A percentile compares a stretch with the other conserved stretches of the same genome.
phyloP scores from a whole-genome alignment of 371 early-diverging fungal species.

The Syncephalis plumigaleata region DNA sequence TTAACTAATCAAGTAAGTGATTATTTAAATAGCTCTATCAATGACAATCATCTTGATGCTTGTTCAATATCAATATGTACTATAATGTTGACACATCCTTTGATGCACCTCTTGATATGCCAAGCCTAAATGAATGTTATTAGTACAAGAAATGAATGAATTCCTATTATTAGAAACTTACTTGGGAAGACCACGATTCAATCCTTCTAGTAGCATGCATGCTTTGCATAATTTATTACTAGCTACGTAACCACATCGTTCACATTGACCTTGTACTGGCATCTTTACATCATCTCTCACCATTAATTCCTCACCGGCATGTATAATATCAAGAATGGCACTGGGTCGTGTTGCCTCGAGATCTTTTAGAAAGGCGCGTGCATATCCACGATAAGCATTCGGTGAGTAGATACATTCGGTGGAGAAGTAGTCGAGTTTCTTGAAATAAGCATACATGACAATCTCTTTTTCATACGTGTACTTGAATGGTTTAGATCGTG shows the following conservation, averaged over 20 bases:
- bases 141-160: no score
- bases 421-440: constrained; percentile 97
- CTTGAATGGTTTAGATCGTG: constrained; percentile 97
- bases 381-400: constrained; percentile 97
- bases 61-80: no score
- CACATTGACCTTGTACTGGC: constrained; percentile 47
- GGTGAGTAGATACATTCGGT: constrained; percentile 99
- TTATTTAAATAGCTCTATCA: no score
- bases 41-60: no score
- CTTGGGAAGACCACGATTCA: constrained; percentile 79
- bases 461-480: constrained; percentile 99
- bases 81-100: no score
- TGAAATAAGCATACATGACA: constrained; percentile 99
- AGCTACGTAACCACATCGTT: constrained; percentile 90
- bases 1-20: no score
- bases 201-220: constrained; percentile 81
- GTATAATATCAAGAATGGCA: constrained; percentile 83
- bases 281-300: constrained; percentile 46
- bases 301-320: constrained; percentile 83
- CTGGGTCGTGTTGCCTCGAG: constrained; percentile 87
- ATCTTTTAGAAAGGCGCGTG: constrained; percentile 92
- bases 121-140: no score
- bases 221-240: constrained; percentile 89
- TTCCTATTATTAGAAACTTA: no score
- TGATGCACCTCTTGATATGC: no score